Conservation (phyloP, 352 stramenopile species). For the Phytophthora pinifolia region DNA sequence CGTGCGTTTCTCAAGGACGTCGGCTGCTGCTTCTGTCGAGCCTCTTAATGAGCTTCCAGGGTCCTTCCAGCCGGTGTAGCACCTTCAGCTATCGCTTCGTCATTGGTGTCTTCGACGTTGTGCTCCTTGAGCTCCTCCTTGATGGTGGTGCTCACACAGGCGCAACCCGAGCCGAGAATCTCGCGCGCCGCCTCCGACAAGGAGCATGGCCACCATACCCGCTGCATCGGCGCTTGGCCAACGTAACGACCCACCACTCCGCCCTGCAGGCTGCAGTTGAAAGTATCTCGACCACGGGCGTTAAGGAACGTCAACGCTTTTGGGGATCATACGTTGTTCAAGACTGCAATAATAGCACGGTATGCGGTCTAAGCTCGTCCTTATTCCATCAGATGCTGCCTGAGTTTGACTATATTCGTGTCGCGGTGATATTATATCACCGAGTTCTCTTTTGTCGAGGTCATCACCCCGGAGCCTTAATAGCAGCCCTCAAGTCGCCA, state of each 20-base stretch:
- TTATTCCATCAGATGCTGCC: constrained; percentile 17
- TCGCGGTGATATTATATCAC: too few relatives aligned
- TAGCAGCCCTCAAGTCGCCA: constrained; percentile 1
- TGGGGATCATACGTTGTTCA: too few relatives aligned
- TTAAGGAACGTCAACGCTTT: background rate
- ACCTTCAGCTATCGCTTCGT: background rate
- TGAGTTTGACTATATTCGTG: constrained; percentile 19
- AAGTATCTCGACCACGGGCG: background rate
- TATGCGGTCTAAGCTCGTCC: constrained; percentile 19
- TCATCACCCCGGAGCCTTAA: constrained; percentile 13
- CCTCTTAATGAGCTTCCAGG: background rate
- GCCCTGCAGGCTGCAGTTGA: too few relatives aligned
- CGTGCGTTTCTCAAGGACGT: constrained; percentile 67
- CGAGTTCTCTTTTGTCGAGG: constrained; percentile 2
- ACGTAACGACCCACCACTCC: too few relatives aligned
- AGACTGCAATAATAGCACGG: background rate
- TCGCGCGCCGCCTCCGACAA: constrained; percentile 56
- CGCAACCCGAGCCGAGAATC: constrained; percentile 63
- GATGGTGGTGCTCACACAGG: constrained; percentile 55
- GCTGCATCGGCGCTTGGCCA: too few relatives aligned
- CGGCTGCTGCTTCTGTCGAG: constrained; percentile 14
- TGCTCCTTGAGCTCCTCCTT: constrained; percentile 20
- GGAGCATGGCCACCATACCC: constrained; percentile 63
- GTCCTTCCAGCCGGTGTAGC: background rate
- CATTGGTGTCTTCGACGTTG: background rate